phyloP scores from a whole-genome alignment of 257 asterid species.

The Dorcoceras hygrometricum region DNA sequence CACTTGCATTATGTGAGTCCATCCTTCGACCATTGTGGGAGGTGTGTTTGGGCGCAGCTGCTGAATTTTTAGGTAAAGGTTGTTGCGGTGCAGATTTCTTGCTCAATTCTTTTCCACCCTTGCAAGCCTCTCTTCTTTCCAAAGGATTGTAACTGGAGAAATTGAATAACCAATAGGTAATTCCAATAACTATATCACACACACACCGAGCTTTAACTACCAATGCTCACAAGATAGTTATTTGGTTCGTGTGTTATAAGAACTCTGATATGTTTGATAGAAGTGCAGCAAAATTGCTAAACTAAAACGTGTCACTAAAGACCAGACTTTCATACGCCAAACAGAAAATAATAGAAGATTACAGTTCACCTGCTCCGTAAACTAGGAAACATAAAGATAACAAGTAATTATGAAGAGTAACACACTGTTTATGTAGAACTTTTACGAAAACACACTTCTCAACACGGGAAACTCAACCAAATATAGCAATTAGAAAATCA shows the following conservation, averaged over 20 bases:
- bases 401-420: not conserved
- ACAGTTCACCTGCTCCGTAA: not conserved
- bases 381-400: not conserved
- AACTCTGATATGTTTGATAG: not conserved
- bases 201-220: not conserved
- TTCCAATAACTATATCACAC: too few relatives aligned
- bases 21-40: constrained; percentile 48
- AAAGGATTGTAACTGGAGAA: constrained; percentile 69
- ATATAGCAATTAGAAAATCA: not conserved
- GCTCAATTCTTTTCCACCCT: constrained; percentile 81
- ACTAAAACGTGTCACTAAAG: not conserved
- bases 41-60: constrained; percentile 50
- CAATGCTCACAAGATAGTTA: not conserved
- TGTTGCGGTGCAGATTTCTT: constrained; percentile 64
- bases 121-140: constrained; percentile 84
- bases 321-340: not conserved
- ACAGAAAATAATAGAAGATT: not conserved
- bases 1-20: constrained; percentile 42
- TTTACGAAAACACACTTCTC: not conserved
- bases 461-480: not conserved
- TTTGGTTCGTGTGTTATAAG: not conserved
- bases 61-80: constrained; percentile 48
- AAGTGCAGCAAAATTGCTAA: not conserved
- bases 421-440: not conserved
- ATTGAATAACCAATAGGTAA: constrained; percentile 1